Base-by-base conservation (phyloP, 768 basidiomycete genomes). In the Kwoniella pini region DNA sequence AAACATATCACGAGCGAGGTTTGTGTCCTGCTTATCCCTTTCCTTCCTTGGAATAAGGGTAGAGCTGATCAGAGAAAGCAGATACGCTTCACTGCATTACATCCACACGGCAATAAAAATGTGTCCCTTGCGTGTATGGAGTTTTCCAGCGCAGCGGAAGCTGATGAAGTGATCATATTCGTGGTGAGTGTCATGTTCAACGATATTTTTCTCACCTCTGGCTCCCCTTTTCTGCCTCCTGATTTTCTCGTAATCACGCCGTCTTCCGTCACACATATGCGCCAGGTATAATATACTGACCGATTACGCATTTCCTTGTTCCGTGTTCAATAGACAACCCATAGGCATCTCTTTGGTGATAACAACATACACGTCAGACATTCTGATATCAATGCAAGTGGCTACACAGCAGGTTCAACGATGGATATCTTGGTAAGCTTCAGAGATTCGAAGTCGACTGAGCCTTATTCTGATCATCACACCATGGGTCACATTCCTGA, bases 371-470 rank as follows among this genome's bases (percentile, higher is more conserved):
- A 9, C 11, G 58, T 42, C 6, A 24, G 58, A 31, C 50, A 53
- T 39, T 42, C 42, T 0, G 58, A 60, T 26, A 24, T 60, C 2
- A 39, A 60, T 26, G 24, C 15, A 15, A 50, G 40, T 22, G 48
- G 48, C 9, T 30, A 19, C 15, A 15, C 28, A 11, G 4, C 46
- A 4, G 57, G 27, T 27, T 44, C 50, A 11, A 44, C 49, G 11
- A 42, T 27, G 19, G 58, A 60, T 45, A 46, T 60, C 12, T 19
- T 60, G 17, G 50, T 60, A 27, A 60, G 58, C 7, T 15, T n/a
- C n/a, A n/a, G n/a, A n/a, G n/a, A n/a, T n/a, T n/a, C n/a, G n/a
- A n/a, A n/a, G n/a, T n/a, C n/a, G n/a, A n/a, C n/a, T n/a, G n/a
- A n/a, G n/a, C n/a, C n/a, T n/a, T n/a, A n/a, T n/a, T n/a, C n/a